These are phyloP conservation scores for Ceratobasidium theobromae DNA, from an alignment of 1,284 basidiomycete genomes.

Conservation along the genomic window DNA sequence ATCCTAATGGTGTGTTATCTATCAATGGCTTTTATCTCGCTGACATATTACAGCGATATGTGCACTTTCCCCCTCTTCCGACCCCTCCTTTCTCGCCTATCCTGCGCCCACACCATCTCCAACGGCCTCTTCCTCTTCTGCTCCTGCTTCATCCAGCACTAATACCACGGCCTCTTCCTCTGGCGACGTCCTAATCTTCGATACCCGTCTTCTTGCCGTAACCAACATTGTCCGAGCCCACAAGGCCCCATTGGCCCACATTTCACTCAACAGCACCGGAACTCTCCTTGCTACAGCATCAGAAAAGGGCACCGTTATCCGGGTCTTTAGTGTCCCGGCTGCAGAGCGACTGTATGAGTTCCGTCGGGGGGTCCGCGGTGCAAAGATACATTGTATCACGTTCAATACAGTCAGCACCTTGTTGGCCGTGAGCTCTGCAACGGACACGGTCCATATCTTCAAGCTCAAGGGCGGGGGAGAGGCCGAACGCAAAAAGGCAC, in stretches of 20 bases:
- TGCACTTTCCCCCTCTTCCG: constrained; percentile 93
- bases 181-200: constrained; percentile 92
- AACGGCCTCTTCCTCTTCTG: constrained; percentile 52
- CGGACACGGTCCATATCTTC: constrained; percentile 98
- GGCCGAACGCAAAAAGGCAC: constrained; percentile 8
- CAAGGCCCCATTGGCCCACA: constrained; percentile 87
- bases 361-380: constrained; percentile 82
- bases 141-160: constrained; percentile 49
- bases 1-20: constrained; percentile 75
- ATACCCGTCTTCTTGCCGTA: constrained; percentile 86
- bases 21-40: not conserved
- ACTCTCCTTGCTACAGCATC: constrained; percentile 91
- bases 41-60: constrained; percentile 72
- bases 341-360: constrained; percentile 96
- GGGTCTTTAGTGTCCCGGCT: constrained; percentile 89
- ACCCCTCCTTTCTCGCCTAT: constrained; percentile 93
- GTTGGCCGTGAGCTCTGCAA: constrained; percentile 87
- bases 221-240: constrained; percentile 97
- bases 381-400: constrained; percentile 87
- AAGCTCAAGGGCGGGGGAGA: constrained; percentile 57
- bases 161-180: constrained; percentile 52
- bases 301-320: constrained; percentile 96
- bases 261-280: constrained; percentile 85
- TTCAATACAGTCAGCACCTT: constrained; percentile 86
- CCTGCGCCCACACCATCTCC: constrained; percentile 91